Evolutionary conservation across 2,329 filamentous ascomycete genomes (phyloP), one percentile per base, ranked within the genome.

Genomic region (Diaporthe destruens): DNA sequence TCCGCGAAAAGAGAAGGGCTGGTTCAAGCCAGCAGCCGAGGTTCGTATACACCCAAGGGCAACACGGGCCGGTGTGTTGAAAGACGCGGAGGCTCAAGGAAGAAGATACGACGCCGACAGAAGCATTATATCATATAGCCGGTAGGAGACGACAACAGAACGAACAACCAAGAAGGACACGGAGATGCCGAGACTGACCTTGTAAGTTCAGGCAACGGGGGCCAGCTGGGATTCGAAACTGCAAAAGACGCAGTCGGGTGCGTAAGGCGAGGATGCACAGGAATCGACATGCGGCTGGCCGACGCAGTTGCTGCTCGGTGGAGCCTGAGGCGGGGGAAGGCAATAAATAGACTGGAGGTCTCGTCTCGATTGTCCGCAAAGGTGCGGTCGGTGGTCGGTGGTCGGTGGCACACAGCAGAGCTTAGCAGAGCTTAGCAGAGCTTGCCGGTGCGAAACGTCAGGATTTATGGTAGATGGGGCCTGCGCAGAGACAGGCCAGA

Each of bases 201-300:
- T 53, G n/a, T 29, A 25, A 20, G 32, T 53, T 39, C 18, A 14
- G 32, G 47, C 5, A 36, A 39, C 9, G n/a, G 11, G 18, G 14
- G 51, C 44, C 47, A 39, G 61, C 61, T 49, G 47, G 34, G 9
- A 16, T 12, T 66, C 36, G 47, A 25, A 6, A 20, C 16, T 66
- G n/a, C 32, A 39, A n/a, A 66, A 25, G 44, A 36, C 47, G 47
- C 61, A 39, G 32, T 16, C 20, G 34, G 61, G 47, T 51, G 47
- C 61, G 47, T n/a, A 39, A 20, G 23, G 61, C 47, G 32, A 66
- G 61, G 61, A 47, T 66, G 61, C 47, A 49, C 61, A 53, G 42
- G 61, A 53, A 36, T 39, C 61, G 61, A 66, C 61, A 66, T 66
- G 61, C 61, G 61, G 47, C 44, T 66, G 61, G 61, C 44, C 44